Percentiles rank a stretch among this genome's conserved stretches.
Evolutionary conservation across 2,329 filamentous ascomycete species (phyloP).

Genomic region (Lachnellula arida): DNA sequence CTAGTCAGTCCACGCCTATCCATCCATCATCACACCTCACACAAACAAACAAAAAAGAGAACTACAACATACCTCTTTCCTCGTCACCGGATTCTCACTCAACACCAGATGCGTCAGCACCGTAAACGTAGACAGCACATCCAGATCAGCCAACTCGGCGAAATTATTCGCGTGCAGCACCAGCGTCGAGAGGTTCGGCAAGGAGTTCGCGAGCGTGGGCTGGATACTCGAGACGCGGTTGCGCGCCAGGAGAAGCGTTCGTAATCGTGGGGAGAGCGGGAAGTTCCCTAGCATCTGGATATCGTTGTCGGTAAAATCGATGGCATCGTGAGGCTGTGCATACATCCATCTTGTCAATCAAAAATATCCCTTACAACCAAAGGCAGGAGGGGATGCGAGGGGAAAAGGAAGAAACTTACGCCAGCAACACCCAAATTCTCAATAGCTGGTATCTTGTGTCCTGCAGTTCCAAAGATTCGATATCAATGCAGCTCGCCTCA

Average conservation of each 20-base stretch:
- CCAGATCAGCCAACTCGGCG: slow-evolving; percentile 78
- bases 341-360: slow-evolving; percentile 3
- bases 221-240: slow-evolving; percentile 86
- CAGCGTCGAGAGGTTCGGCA: slow-evolving; percentile 78
- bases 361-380: neutral
- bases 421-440: slow-evolving; percentile 96
- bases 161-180: slow-evolving; percentile 81
- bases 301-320: slow-evolving; percentile 98
- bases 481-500: slow-evolving; percentile 79
- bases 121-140: slow-evolving; percentile 65
- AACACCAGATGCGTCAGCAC: slow-evolving; percentile 76
- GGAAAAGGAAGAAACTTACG: slow-evolving; percentile 48
- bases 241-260: slow-evolving; percentile 80
- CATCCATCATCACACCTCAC: neutral
- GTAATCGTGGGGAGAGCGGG: slow-evolving; percentile 81
- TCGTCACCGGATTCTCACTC: slow-evolving; percentile 82
- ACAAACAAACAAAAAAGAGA: neutral
- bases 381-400: neutral
- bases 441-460: slow-evolving; percentile 95
- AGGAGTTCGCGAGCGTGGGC: slow-evolving; percentile 63
- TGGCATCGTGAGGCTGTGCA: slow-evolving; percentile 83
- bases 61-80: slow-evolving; percentile 70
- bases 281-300: slow-evolving; percentile 88
- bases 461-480: slow-evolving; percentile 58
- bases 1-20: neutral